Conservation (phyloP, 1,284 basidiomycete species). For the Ceraceosorus guamensis region DNA sequence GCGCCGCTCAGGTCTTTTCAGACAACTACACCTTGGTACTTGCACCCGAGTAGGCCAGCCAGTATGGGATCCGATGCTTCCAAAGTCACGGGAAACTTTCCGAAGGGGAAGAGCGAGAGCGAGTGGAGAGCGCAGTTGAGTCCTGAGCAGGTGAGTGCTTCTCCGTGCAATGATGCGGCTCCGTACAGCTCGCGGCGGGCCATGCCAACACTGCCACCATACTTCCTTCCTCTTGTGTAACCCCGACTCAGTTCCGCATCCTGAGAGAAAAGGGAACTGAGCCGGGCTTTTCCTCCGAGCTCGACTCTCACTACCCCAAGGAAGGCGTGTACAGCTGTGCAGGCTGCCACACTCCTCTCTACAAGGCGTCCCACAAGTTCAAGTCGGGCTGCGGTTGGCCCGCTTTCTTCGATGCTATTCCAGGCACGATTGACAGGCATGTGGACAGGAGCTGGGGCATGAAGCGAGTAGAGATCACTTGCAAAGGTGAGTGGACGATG, state of each 20-base stretch:
- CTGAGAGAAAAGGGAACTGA: constrained; percentile 84
- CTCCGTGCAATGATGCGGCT: neutral
- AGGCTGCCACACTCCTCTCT: constrained; percentile 48
- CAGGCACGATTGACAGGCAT: constrained; percentile 69
- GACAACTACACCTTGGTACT: no score
- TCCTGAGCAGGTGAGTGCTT: constrained; percentile 65
- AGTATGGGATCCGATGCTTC: constrained; percentile 11
- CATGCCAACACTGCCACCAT: neutral
- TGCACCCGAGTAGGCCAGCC: no score
- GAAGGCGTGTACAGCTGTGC: constrained; percentile 61
- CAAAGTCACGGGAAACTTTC: constrained; percentile 3
- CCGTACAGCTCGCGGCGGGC: neutral
- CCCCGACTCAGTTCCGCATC: constrained; percentile 64
- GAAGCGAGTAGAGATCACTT: constrained; percentile 15
- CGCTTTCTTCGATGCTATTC: constrained; percentile 91
- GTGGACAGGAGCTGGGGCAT: constrained; percentile 51
- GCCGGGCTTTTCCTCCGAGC: constrained; percentile 65
- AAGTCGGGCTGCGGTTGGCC: constrained; percentile 92
- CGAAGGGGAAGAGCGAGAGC: constrained; percentile 61
- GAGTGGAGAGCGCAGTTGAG: constrained; percentile 79
- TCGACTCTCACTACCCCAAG: constrained; percentile 60
- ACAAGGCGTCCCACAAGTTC: constrained; percentile 75
- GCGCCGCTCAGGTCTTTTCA: no score
- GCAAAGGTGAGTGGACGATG: neutral
- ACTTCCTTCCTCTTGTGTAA: neutral